A percentile compares a stretch with the other conserved stretches of the same genome.
These are phyloP conservation scores for Dalbergia cochinchinensis DNA, from an alignment of 306 rosid species.

Conservation along the genomic window DNA sequence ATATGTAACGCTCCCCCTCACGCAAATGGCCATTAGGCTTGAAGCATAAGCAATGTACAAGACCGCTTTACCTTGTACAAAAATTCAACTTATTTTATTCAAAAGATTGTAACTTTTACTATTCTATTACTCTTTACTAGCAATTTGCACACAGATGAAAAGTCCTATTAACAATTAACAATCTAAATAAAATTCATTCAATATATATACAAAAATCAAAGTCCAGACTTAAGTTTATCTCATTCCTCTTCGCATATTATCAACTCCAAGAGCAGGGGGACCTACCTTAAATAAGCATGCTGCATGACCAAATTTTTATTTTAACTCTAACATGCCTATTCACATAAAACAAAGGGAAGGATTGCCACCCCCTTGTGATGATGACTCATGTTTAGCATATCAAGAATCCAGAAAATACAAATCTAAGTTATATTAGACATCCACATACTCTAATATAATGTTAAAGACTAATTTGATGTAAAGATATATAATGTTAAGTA, in stretches of 20 bases:
- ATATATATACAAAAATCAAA: neutral
- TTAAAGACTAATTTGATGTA: neutral
- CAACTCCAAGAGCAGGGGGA: conserved; percentile 20
- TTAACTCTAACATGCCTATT: neutral
- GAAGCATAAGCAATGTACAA: too few relatives aligned
- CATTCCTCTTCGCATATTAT: conserved; percentile 17
- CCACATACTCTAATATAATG: neutral
- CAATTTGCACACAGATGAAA: neutral
- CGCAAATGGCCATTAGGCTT: too few relatives aligned
- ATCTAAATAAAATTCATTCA: neutral
- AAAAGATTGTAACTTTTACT: neutral
- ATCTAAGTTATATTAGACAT: neutral
- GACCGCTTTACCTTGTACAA: too few relatives aligned
- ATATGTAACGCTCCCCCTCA: too few relatives aligned
- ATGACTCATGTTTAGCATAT: neutral
- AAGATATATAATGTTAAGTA: neutral
- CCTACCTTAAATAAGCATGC: conserved; percentile 14
- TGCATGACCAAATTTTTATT: neutral
- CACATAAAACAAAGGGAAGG: conserved; percentile 21
- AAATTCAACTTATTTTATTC: too few relatives aligned
- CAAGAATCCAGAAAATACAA: neutral
- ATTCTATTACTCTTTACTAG: conserved; percentile 2
- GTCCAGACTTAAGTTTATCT: neutral
- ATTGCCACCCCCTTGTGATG: neutral
- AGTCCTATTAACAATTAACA: neutral